These are phyloP conservation scores for Eleusine indica DNA, from an alignment of 176 grass and related monocot species.

Conservation along the genomic window DNA sequence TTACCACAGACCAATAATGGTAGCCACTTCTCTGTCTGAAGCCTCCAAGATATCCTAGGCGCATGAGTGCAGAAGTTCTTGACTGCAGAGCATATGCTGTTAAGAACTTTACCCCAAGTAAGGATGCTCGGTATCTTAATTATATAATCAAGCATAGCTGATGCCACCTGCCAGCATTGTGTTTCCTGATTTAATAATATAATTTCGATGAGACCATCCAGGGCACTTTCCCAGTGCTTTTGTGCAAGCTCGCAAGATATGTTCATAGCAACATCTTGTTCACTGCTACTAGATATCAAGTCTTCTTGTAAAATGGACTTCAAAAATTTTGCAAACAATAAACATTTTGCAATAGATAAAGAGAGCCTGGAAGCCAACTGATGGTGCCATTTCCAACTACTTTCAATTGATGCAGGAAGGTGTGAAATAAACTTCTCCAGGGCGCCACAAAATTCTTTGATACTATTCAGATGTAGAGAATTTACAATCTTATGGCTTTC, in stretches of 20 bases:
- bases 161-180: constrained; percentile 86
- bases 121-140: constrained; percentile 59
- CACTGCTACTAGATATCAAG: constrained; percentile 10
- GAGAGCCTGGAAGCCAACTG: constrained; percentile 55
- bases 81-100: constrained; percentile 56
- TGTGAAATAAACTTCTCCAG: constrained; percentile 61
- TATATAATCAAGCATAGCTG: constrained; percentile 75
- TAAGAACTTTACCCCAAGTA: constrained; percentile 54
- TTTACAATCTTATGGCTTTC: constrained; percentile 27
- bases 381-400: constrained; percentile 63
- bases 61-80: constrained; percentile 72
- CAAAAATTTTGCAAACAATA: constrained; percentile 62
- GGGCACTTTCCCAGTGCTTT: constrained; percentile 67
- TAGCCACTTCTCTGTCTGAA: constrained; percentile 89
- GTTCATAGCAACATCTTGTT: constrained; percentile 34
- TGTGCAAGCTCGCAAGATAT: constrained; percentile 44
- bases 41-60: constrained; percentile 87
- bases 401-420: constrained; percentile 55
- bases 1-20: constrained; percentile 54
- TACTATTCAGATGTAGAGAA: constrained; percentile 36
- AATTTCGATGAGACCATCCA: constrained; percentile 57
- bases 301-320: constrained; percentile 45
- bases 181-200: constrained; percentile 75
- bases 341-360: constrained; percentile 52
- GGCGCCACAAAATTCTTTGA: constrained; percentile 54